These are phyloP conservation scores for Geotrichum cucujoidarum DNA, from an alignment of 1,139 yeast species.

Conservation along the genomic window DNA sequence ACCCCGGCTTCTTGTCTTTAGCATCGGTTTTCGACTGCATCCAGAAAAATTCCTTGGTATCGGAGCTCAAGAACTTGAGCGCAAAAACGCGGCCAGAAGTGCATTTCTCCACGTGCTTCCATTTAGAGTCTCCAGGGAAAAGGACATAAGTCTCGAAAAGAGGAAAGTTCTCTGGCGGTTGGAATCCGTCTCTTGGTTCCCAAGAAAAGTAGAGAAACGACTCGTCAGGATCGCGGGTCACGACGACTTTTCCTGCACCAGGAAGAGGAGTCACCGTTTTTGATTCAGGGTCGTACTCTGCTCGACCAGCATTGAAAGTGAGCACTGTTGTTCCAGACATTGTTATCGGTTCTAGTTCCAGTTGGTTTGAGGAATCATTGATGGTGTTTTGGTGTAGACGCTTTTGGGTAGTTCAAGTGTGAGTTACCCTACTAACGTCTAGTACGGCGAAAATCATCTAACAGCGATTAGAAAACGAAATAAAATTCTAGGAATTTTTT, in stretches of 20 bases:
- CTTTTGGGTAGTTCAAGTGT: too few relatives aligned
- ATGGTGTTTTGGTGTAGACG: not conserved
- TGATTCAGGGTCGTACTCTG: constrained; percentile 64
- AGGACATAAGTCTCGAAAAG: constrained; percentile 62
- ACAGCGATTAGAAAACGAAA: too few relatives aligned
- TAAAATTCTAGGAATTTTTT: too few relatives aligned
- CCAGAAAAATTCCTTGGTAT: constrained; percentile 86
- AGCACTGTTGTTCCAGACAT: constrained; percentile 15
- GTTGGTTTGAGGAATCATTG: too few relatives aligned
- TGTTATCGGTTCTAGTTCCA: too few relatives aligned
- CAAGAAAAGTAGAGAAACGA: constrained; percentile 53
- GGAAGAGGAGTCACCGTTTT: constrained; percentile 71
- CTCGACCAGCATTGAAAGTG: constrained; percentile 86
- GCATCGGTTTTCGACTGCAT: constrained; percentile 71
- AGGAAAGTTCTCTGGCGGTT: constrained; percentile 28
- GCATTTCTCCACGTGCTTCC: constrained; percentile 70
- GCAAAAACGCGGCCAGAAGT: constrained; percentile 82
- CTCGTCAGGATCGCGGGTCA: constrained; percentile 59
- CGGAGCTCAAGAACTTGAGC: constrained; percentile 74
- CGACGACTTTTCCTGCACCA: constrained; percentile 66
- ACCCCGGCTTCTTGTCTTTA: constrained; percentile 45
- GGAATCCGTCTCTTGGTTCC: constrained; percentile 48
- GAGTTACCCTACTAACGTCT: too few relatives aligned
- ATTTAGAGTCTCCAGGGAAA: constrained; percentile 89
- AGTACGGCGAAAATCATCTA: too few relatives aligned